Evolutionary conservation across 2,329 filamentous ascomycete species (phyloP).

Genomic region (Colletotrichum endophyticum): DNA sequence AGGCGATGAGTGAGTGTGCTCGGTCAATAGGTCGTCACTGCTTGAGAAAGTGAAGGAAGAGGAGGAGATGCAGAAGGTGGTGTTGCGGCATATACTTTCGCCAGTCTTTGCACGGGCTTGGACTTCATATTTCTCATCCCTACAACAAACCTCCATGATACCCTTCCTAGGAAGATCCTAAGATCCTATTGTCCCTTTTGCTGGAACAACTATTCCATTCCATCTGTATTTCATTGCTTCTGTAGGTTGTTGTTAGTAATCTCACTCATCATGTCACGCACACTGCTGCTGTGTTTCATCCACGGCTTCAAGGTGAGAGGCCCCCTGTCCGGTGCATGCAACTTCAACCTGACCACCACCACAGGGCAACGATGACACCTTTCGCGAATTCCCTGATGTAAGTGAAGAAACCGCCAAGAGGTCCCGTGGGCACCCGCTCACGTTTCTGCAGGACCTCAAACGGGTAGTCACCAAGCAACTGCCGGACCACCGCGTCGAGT

Average conservation of each 20-base stretch:
- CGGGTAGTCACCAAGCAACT: slow-evolving; percentile 62
- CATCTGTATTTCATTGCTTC: background rate
- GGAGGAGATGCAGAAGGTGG: background rate
- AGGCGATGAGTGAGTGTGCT: slow-evolving; percentile 1
- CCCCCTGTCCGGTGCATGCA: background rate
- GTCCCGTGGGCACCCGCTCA: background rate
- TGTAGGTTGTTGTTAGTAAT: slow-evolving; percentile 16
- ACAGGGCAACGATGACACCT: slow-evolving; percentile 73
- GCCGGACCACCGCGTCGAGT: slow-evolving; percentile 63
- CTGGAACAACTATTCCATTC: background rate
- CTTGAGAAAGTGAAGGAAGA: background rate
- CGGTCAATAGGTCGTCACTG: slow-evolving; percentile 13
- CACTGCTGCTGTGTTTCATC: slow-evolving; percentile 74
- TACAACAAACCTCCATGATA: background rate
- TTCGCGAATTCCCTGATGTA: slow-evolving; percentile 66
- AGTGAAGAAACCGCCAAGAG: background rate
- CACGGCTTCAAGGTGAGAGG: slow-evolving; percentile 71
- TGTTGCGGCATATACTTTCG: background rate
- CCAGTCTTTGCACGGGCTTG: background rate
- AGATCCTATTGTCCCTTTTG: background rate
- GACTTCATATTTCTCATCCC: background rate
- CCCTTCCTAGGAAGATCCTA: background rate
- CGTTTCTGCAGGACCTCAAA: slow-evolving; percentile 54
- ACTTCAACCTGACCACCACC: background rate
- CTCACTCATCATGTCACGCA: slow-evolving; percentile 43